phyloP scores from a whole-genome alignment of 2,329 filamentous ascomycete genomes.

The Exophiala calicioides region DNA sequence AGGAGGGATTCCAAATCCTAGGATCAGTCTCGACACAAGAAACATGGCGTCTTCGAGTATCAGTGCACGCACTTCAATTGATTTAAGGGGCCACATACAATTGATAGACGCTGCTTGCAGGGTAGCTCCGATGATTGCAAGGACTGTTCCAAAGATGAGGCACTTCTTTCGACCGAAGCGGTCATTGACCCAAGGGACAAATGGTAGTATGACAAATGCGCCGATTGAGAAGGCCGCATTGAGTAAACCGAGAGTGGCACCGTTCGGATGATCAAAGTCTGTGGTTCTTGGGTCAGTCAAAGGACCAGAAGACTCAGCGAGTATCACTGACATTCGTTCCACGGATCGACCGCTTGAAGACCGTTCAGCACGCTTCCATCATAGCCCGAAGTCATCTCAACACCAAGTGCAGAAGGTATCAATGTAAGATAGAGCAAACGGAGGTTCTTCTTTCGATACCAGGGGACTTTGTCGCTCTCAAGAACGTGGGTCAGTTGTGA shows the following conservation, averaged over 20 bases:
- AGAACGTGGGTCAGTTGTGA: too few species aligned
- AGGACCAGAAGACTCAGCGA: constrained; percentile 42
- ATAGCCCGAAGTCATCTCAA: constrained; percentile 57
- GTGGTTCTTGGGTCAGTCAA: too few species aligned
- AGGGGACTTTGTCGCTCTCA: too few species aligned
- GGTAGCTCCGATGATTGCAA: constrained; percentile 50
- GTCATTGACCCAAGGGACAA: constrained; percentile 52
- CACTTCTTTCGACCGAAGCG: constrained; percentile 48
- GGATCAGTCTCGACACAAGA: constrained; percentile 19
- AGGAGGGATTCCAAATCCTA: constrained; percentile 22
- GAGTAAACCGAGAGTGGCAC: constrained; percentile 18
- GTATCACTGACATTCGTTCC: constrained; percentile 42
- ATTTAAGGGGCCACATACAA: too few species aligned
- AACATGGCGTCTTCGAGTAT: constrained; percentile 17
- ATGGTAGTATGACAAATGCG: constrained; percentile 48
- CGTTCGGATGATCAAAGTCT: constrained; percentile 42
- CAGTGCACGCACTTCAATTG: not conserved
- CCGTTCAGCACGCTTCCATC: constrained; percentile 27
- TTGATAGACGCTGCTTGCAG: constrained; percentile 36
- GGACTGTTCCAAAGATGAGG: constrained; percentile 49
- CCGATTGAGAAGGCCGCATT: constrained; percentile 42
- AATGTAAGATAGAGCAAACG: constrained; percentile 58
- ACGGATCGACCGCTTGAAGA: constrained; percentile 21
- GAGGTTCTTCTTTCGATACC: too few species aligned
- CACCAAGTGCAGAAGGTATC: constrained; percentile 62